Percentiles rank a stretch among this genome's conserved stretches.
phyloP scores from a whole-genome alignment of 768 basidiomycete species.

The Clitopilus passeckerianus region DNA sequence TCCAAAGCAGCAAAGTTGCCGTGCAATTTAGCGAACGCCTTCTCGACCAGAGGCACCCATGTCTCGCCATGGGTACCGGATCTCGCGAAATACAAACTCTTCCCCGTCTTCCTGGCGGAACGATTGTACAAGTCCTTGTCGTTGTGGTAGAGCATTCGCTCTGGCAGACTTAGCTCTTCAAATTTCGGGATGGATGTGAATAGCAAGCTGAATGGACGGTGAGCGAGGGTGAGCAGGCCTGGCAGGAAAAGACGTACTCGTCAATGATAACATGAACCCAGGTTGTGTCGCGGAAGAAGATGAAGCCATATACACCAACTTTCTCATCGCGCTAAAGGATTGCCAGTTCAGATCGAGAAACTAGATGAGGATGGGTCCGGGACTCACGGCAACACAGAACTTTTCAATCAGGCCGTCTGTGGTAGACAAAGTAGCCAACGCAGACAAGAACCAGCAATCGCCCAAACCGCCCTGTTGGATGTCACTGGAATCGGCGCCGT shows the following conservation, averaged over 20 bases:
- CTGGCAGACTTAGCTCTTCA: conserved; percentile 34
- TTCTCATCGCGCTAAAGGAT: conserved; percentile 37
- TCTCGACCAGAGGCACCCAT: conserved; percentile 55
- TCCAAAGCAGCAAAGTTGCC: conserved; percentile 40
- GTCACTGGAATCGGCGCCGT: conserved; percentile 37
- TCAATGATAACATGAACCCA: conserved; percentile 50
- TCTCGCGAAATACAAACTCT: conserved; percentile 44
- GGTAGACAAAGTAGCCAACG: conserved; percentile 43
- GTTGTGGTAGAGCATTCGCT: conserved; percentile 43
- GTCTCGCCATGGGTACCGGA: conserved; percentile 45
- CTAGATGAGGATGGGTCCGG: too few species aligned
- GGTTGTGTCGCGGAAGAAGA: conserved; percentile 42
- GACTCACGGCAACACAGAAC: conserved; percentile 44
- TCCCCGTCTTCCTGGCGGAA: conserved; percentile 39
- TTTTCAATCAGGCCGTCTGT: conserved; percentile 40
- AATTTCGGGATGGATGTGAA: conserved; percentile 45
- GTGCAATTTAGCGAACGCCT: conserved; percentile 55
- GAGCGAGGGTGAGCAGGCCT: neutral
- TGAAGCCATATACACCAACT: conserved; percentile 51
- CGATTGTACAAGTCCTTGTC: conserved; percentile 42
- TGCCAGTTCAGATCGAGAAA: neutral
- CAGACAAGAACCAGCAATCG: conserved; percentile 52
- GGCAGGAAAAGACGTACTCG: conserved; percentile 30
- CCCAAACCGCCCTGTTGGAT: conserved; percentile 46
- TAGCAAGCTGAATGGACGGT: conserved; percentile 28